A percentile compares a stretch with the other conserved stretches of the same genome.
Conservation (phyloP, 768 basidiomycete species). For the Termitomyces sp. region DNA sequence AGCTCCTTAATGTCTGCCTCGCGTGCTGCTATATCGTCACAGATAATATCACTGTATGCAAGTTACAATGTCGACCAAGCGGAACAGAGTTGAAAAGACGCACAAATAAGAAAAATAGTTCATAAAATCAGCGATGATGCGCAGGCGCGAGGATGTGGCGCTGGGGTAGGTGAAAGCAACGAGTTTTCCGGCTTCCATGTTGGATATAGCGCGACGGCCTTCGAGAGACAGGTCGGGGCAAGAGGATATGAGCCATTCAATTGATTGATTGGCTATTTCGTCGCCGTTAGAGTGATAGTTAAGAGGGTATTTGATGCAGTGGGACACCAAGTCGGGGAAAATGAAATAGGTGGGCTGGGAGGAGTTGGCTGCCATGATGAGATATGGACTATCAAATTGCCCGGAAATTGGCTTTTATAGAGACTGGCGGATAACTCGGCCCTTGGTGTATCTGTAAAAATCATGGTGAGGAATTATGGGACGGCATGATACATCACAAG, state of each 20-base stretch:
- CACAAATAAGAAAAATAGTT: constrained; percentile 53
- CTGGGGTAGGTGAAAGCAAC: constrained; percentile 63
- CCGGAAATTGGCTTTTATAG: too few species aligned
- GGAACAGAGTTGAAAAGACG: constrained; percentile 19
- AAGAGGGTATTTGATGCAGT: constrained; percentile 41
- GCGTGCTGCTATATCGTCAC: constrained; percentile 70
- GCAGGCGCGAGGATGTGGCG: constrained; percentile 50
- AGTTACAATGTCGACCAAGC: constrained; percentile 9
- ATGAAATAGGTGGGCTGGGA: constrained; percentile 30
- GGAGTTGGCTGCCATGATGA: not conserved
- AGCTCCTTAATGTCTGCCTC: constrained; percentile 45
- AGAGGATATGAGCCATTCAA: constrained; percentile 43
- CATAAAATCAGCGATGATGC: constrained; percentile 69
- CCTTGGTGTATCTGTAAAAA: too few species aligned
- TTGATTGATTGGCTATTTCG: constrained; percentile 42
- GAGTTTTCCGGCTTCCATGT: constrained; percentile 63
- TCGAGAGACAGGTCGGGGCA: constrained; percentile 45
- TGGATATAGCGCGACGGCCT: constrained; percentile 45
- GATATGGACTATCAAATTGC: too few species aligned
- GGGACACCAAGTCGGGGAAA: constrained; percentile 52
- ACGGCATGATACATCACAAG: too few species aligned
- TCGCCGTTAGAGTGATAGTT: constrained; percentile 44
- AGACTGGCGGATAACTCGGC: too few species aligned
- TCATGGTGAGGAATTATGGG: too few species aligned
- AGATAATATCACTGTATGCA: constrained; percentile 59